Evolutionary conservation across 2,329 filamentous ascomycete genomes (phyloP).

Genomic region (Xylaria sp.): DNA sequence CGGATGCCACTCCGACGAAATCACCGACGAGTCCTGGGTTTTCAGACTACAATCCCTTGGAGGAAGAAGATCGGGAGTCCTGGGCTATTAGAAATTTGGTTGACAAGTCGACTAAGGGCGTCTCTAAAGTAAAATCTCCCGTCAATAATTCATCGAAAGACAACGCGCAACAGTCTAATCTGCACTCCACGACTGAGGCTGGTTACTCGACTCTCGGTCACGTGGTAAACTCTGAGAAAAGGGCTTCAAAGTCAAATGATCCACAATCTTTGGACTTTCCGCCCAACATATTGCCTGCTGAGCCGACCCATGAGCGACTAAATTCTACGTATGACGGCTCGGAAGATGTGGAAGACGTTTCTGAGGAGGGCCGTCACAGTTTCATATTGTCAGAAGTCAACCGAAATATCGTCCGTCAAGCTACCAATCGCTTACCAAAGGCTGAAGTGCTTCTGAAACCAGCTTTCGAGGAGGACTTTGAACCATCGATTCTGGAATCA

Average conservation of each 20-base stretch:
- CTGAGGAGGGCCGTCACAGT: constrained; percentile 1
- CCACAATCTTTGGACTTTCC: neutral
- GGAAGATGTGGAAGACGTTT: constrained; percentile 24
- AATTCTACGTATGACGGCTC: constrained; percentile 30
- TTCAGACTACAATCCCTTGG: constrained; percentile 19
- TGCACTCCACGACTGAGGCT: constrained; percentile 18
- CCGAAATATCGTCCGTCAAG: constrained; percentile 38
- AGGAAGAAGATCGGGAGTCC: constrained; percentile 23
- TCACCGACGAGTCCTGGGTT: constrained; percentile 12
- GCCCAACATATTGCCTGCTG: neutral
- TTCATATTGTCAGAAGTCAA: constrained; percentile 37
- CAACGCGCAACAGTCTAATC: constrained; percentile 18
- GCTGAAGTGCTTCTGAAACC: constrained; percentile 20
- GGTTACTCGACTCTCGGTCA: constrained; percentile 27
- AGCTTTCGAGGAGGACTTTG: constrained; percentile 34
- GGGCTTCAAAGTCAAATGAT: neutral
- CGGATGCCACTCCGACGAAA: constrained; percentile 36
- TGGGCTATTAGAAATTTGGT: constrained; percentile 30
- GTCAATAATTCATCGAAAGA: constrained; percentile 19
- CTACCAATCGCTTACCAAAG: constrained; percentile 29
- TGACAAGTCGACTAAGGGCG: constrained; percentile 27
- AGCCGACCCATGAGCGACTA: constrained; percentile 8
- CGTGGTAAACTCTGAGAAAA: constrained; percentile 19
- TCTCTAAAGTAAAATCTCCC: constrained; percentile 8
- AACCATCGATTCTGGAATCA: constrained; percentile 41